Evolutionary conservation across 2,329 filamentous ascomycete genomes (phyloP).

Genomic region (Paraconiothyrium sp.): DNA sequence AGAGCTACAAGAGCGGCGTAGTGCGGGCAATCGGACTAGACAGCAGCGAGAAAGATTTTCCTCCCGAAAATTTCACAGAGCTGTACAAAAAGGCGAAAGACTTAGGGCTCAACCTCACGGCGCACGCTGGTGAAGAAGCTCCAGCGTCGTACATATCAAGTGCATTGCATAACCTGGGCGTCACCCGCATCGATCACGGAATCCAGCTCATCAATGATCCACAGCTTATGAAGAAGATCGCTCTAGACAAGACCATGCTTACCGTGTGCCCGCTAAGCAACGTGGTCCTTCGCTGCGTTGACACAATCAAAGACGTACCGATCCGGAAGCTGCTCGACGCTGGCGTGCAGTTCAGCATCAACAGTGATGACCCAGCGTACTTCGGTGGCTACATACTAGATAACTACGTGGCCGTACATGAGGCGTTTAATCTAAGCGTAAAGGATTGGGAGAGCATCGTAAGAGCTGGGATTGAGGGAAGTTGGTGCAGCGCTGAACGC

Average conservation of each 20-base stretch:
- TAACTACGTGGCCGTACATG: conserved; percentile 79
- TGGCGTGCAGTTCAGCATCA: conserved; percentile 59
- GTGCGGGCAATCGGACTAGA: conserved; percentile 74
- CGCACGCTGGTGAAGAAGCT: conserved; percentile 81
- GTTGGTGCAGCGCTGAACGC: conserved; percentile 72
- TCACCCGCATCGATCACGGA: conserved; percentile 78
- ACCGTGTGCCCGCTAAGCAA: conserved; percentile 80
- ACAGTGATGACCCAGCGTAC: conserved; percentile 61
- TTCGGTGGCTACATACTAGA: conserved; percentile 80
- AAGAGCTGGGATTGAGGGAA: conserved; percentile 69
- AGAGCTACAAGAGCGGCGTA: conserved; percentile 59
- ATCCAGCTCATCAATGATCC: conserved; percentile 71
- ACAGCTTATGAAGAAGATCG: conserved; percentile 67
- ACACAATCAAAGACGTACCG: conserved; percentile 65
- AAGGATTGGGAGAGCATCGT: conserved; percentile 75
- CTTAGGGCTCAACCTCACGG: conserved; percentile 69
- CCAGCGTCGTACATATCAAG: conserved; percentile 71
- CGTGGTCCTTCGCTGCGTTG: conserved; percentile 68
- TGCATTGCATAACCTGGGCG: conserved; percentile 69
- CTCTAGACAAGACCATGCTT: conserved; percentile 66
- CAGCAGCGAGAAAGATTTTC: conserved; percentile 62
- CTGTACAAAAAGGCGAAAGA: conserved; percentile 66
- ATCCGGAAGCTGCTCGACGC: conserved; percentile 54
- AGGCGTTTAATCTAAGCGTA: conserved; percentile 70
- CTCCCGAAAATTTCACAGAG: conserved; percentile 65